Conservation (phyloP, 805 yeast genomes). For the Nakazawaea holstii region DNA sequence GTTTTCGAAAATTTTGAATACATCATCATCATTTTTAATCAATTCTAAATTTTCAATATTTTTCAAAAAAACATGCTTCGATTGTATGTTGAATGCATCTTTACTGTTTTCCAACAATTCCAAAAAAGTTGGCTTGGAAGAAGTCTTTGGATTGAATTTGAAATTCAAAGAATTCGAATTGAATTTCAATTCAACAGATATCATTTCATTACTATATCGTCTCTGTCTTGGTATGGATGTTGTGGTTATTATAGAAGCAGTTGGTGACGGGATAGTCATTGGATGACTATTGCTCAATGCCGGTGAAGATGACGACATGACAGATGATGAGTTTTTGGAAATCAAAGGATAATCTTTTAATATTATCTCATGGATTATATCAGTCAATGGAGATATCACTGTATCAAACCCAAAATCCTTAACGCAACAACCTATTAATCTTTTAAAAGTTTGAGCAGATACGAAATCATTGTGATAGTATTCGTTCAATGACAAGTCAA, state of each 20-base stretch:
- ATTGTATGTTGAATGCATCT: constrained; percentile 57
- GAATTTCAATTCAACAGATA: constrained; percentile 43
- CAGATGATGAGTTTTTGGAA: constrained; percentile 27
- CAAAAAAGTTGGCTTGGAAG: constrained; percentile 73
- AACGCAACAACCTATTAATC: constrained; percentile 62
- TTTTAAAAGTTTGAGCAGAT: constrained; percentile 49
- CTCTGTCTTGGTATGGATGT: constrained; percentile 11
- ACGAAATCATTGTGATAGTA: constrained; percentile 34
- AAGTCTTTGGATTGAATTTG: constrained; percentile 54
- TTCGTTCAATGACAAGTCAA: constrained; percentile 27
- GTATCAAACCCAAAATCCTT: constrained; percentile 79
- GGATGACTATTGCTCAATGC: constrained; percentile 3
- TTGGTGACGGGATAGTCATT: not conserved
- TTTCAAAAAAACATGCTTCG: constrained; percentile 13
- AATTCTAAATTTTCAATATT: not conserved
- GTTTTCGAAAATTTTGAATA: not conserved
- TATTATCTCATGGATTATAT: constrained; percentile 57
- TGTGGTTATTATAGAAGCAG: constrained; percentile 14
- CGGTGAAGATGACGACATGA: constrained; percentile 19
- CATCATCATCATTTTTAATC: constrained; percentile 7
- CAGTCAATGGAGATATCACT: constrained; percentile 60
- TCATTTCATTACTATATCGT: constrained; percentile 11
- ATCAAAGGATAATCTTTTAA: constrained; percentile 62
- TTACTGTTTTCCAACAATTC: constrained; percentile 80
- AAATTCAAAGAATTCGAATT: constrained; percentile 55